phyloP scores from a whole-genome alignment of 129 eudicot species.

The Lonicera japonica region DNA sequence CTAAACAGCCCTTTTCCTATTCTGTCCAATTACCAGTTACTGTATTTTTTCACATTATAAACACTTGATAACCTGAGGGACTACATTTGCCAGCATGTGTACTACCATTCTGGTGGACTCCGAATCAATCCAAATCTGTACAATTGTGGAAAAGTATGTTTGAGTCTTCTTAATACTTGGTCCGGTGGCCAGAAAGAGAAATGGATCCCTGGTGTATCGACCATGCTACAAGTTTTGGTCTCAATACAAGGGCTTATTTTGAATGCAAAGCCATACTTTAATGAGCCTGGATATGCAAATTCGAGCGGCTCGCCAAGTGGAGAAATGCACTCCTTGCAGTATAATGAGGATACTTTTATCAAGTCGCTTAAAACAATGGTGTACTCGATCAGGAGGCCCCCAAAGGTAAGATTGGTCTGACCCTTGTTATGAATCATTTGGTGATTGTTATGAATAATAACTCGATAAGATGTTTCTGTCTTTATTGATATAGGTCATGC shows the following conservation, averaged over 20 bases:
- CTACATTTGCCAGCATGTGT: conserved; percentile 36
- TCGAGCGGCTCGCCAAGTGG: conserved; percentile 24
- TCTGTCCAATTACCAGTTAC: too few species aligned
- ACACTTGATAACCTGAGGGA: not conserved
- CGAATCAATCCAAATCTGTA: conserved; percentile 75
- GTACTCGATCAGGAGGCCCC: conserved; percentile 52
- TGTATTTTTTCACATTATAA: too few species aligned
- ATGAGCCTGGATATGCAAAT: conserved; percentile 52
- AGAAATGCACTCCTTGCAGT: conserved; percentile 33
- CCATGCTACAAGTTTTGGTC: conserved; percentile 76
- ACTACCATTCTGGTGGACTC: conserved; percentile 78
- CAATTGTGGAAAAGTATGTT: conserved; percentile 63
- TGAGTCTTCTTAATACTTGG: conserved; percentile 88
- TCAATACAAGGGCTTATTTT: conserved; percentile 82
- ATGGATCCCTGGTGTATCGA: conserved; percentile 72
- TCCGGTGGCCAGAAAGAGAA: conserved; percentile 47
- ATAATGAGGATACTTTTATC: conserved; percentile 46
- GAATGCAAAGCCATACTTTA: conserved; percentile 69
- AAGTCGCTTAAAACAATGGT: conserved; percentile 61
- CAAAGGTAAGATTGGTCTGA: conserved; percentile 50
- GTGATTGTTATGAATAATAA: not conserved
- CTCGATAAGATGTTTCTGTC: too few species aligned
- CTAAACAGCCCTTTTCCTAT: too few species aligned
- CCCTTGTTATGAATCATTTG: not conserved
- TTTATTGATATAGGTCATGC: too few species aligned